These are phyloP conservation scores for Orbilia javanica DNA, from an alignment of 2,329 filamentous ascomycete species.

Conservation along the genomic window DNA sequence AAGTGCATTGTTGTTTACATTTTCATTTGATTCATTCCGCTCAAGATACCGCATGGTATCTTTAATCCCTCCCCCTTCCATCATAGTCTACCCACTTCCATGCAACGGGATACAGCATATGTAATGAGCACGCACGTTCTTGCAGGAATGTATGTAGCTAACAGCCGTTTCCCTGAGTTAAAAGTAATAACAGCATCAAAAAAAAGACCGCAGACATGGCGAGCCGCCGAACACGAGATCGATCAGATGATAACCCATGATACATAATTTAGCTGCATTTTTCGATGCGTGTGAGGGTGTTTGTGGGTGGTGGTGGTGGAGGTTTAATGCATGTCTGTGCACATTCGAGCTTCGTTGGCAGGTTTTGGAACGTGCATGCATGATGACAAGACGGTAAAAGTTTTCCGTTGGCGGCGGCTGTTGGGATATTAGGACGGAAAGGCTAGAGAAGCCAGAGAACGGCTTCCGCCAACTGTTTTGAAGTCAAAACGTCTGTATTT, in stretches of 20 bases:
- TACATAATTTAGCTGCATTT: constrained; percentile 27
- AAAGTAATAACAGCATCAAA: not conserved
- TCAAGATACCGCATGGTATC: constrained; percentile 5
- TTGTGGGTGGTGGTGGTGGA: not conserved
- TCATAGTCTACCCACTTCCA: constrained; percentile 12
- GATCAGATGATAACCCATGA: constrained; percentile 31
- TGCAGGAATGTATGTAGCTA: constrained; percentile 25
- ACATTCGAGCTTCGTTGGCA: constrained; percentile 21
- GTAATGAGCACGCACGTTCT: constrained; percentile 28
- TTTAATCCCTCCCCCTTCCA: constrained; percentile 16
- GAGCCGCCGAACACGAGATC: constrained; percentile 18
- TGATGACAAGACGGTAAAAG: constrained; percentile 26
- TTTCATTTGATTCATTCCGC: constrained; percentile 16
- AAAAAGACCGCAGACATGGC: not conserved
- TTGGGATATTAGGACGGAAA: constrained; percentile 18
- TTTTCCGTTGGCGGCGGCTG: constrained; percentile 20
- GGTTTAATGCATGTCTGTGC: constrained; percentile 21
- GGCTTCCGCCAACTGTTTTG: constrained; percentile 7
- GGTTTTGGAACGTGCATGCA: constrained; percentile 25
- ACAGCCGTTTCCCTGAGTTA: constrained; percentile 11
- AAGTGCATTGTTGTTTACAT: constrained; percentile 17
- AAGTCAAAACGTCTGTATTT: not conserved
- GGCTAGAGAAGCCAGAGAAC: constrained; percentile 3
- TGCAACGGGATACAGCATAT: constrained; percentile 27
- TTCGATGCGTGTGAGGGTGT: constrained; percentile 14